These are phyloP conservation scores for Cetraspora pellucida DNA, from an alignment of 192 early-diverging fungal genomes.

Conservation along the genomic window DNA sequence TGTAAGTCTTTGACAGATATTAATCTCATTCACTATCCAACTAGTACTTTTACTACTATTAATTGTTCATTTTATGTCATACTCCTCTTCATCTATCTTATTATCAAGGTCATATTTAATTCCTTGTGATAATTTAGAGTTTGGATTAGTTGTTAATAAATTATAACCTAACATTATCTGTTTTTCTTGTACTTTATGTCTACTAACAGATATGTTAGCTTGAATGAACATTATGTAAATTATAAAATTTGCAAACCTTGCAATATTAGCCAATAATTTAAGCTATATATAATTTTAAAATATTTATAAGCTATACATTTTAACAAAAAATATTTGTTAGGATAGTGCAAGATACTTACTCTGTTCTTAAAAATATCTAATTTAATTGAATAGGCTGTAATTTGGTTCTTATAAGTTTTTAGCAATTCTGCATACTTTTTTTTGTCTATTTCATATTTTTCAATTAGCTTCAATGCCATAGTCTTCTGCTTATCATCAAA, in stretches of 20 bases:
- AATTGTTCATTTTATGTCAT: background rate
- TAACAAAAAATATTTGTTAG: background rate
- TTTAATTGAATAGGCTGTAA: slow-evolving; percentile 19
- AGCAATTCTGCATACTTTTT: slow-evolving; percentile 1
- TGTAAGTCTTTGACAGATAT: slow-evolving; percentile 1
- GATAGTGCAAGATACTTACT: slow-evolving; percentile 24
- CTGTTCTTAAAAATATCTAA: slow-evolving; percentile 11
- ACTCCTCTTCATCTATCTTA: background rate
- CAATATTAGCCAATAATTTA: slow-evolving; percentile 20
- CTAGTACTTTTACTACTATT: background rate
- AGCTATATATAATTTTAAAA: slow-evolving; percentile 22
- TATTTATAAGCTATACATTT: slow-evolving; percentile 14
- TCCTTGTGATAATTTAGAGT: slow-evolving; percentile 13
- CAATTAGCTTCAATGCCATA: slow-evolving; percentile 18
- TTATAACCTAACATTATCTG: background rate
- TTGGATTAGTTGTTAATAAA: slow-evolving; percentile 1
- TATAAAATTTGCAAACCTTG: slow-evolving; percentile 3
- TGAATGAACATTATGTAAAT: background rate
- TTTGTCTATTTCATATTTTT: slow-evolving; percentile 6
- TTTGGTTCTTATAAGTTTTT: slow-evolving; percentile 17
- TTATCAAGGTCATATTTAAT: background rate
- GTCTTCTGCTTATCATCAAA: slow-evolving; percentile 17
- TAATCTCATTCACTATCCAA: slow-evolving; percentile 2
- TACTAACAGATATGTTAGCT: slow-evolving; percentile 6
- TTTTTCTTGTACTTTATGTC: slow-evolving; percentile 8